Conservation (phyloP, 2,329 filamentous ascomycete genomes). For the Gyromitra esculenta region DNA sequence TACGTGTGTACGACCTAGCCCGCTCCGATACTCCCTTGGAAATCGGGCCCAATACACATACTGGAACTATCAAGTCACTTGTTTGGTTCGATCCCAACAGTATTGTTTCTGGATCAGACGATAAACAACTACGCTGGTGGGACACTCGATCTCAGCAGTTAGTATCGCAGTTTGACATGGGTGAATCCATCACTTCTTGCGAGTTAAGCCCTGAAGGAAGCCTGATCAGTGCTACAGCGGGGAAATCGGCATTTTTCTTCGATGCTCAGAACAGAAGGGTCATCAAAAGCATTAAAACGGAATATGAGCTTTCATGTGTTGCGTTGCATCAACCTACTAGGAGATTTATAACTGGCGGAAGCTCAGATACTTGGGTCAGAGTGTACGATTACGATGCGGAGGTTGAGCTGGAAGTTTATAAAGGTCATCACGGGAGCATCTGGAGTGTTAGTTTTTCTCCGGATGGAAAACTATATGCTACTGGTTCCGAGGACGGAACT, state of each 20-base stretch:
- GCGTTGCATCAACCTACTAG: constrained; percentile 82
- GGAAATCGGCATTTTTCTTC: constrained; percentile 89
- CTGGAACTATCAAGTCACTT: constrained; percentile 91
- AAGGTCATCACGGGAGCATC: constrained; percentile 95
- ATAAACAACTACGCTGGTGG: constrained; percentile 94
- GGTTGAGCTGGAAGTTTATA: constrained; percentile 87
- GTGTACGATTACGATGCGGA: constrained; percentile 89
- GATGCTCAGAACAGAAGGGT: constrained; percentile 65
- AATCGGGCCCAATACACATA: constrained; percentile 84
- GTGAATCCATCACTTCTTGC: constrained; percentile 88
- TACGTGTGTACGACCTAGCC: constrained; percentile 89
- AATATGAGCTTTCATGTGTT: constrained; percentile 89
- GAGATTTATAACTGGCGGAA: constrained; percentile 88
- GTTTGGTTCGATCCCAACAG: constrained; percentile 94
- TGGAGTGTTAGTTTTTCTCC: constrained; percentile 96
- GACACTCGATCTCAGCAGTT: constrained; percentile 80
- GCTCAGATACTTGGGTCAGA: constrained; percentile 94
- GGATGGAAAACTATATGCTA: constrained; percentile 94
- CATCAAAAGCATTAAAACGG: constrained; percentile 81
- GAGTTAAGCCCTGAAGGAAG: constrained; percentile 78
- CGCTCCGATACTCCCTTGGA: constrained; percentile 74
- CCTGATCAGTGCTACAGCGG: constrained; percentile 89
- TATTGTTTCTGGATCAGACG: constrained; percentile 87
- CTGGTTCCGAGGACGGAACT: constrained; percentile 94
- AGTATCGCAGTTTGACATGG: constrained; percentile 79